Evolutionary conservation across 352 stramenopile species (phyloP), one percentile per base, ranked within the genome.

Genomic region (Phytophthora nicotianae): DNA sequence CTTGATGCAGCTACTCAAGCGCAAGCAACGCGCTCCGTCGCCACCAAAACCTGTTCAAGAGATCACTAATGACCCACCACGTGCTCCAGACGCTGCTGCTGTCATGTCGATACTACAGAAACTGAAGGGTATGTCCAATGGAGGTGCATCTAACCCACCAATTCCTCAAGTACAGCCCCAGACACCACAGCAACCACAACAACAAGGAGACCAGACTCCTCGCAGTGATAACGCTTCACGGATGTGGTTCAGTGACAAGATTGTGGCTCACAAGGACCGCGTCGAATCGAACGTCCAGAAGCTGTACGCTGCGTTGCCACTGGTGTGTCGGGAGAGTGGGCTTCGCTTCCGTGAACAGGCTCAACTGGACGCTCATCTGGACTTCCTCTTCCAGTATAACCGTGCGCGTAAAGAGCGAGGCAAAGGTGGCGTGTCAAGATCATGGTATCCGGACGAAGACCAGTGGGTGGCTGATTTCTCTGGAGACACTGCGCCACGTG

Each of bases 91-190:
- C 45, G 65, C 85, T 2, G 79, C 82, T 13, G 85, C 84, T 10
- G 87, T 95, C 24, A 95, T 94, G 85, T 94, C 83, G 5, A 91
- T 95, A 29, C 58, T 95, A 43, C 81, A 93, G 61, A 93, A 92
- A 56, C 69, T 95, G 21, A 90, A 93, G 49, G 82, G 78, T 0
- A 48, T 93, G 48, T 75, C 50, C 17, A 70, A 75, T 35, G 37
- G 46, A 47, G 32, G 35, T 14, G 19, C 59, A 11, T 55, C 70
- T 5, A 50, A 41, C 23, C 38, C 52, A 9, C 32, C 52, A 33
- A 41, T 48, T n/a, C 50, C 63, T 38, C 56, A 65, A 48, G 33
- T 37, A n/a, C 62, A 55, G 23, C 38, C 50, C 2, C 59, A 66
- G 20, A 42, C 54, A 65, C 23, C 58, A 1, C 51, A 42, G 9